Evolutionary conservation across 2,329 filamentous ascomycete species (phyloP), one percentile per base, ranked within the genome.

Genomic region (Calonectria henricotiae): DNA sequence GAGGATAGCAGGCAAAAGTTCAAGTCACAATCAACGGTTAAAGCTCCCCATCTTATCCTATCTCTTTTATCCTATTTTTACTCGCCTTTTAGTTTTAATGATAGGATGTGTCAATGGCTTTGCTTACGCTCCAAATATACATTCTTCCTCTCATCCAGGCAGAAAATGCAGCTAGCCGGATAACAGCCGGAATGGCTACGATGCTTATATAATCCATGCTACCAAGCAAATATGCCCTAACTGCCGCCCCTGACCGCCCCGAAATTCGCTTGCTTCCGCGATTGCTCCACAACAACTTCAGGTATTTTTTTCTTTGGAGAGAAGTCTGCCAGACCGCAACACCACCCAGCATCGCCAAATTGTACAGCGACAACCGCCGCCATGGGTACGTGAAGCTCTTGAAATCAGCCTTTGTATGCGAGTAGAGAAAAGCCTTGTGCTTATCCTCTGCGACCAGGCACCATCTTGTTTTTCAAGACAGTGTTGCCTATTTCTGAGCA

Each of bases 311-410:
- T 39, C 6, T 3, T 4, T 13, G 72, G 68, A 64, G 70, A 68
- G 70, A 74, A 74, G 58, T 65, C 71, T 73, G 71, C 74, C 71
- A 65, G 25, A 69, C 70, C 72, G 71, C 79, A 79, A 74, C 75
- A 80, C 76, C 76, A 77, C 69, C 75, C 75, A 76, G 73, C 75
- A 82, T 81, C 83, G 80, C 79, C 82, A 81, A 85, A 80, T 81
- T 80, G 82, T 71, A 77, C 78, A 80, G 74, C 79, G 79, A 78
- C 79, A 77, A 82, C 79, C 86, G 86, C 84, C 86, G 89, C 85
- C 85, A 90, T 90, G 88, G 88, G 88, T 90, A 90, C 85, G 88
- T 88, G 81, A 83, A 87, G 82, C 77, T 75, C 73, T 73, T 67
- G 75, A 78, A 73, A 73, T 81, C 79, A 83, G 82, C 82, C 82